Percentiles rank a stretch among this genome's conserved stretches.
Conservation (phyloP, 2,329 filamentous ascomycete species). For the Verticillium alfalfae region DNA sequence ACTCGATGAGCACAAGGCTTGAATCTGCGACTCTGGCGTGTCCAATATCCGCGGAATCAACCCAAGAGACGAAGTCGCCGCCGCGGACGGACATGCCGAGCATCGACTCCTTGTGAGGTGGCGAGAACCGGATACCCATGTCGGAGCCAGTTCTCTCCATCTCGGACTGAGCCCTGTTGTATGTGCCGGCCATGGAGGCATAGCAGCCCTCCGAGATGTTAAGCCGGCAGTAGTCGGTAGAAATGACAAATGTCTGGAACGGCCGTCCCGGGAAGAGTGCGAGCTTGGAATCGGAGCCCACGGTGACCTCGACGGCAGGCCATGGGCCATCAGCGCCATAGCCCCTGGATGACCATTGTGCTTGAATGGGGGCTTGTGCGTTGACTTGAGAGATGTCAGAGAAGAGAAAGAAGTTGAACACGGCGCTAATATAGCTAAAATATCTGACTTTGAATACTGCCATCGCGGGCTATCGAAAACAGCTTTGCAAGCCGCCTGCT, state of each 20-base stretch:
- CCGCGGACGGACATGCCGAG: neutral
- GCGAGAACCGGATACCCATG: conserved; percentile 13
- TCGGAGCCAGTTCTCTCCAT: conserved; percentile 8
- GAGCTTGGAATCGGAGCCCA: conserved; percentile 16
- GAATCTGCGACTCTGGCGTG: conserved; percentile 14
- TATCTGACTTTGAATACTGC: no score
- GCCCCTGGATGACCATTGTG: conserved; percentile 17
- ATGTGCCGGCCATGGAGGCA: conserved; percentile 16
- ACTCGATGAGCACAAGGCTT: conserved; percentile 18
- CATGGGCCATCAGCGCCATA: conserved; percentile 29
- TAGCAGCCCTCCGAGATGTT: conserved; percentile 16
- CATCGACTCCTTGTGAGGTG: neutral
- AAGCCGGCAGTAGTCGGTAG: conserved; percentile 19
- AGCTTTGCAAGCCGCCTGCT: neutral
- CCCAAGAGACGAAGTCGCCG: neutral
- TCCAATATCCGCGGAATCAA: neutral
- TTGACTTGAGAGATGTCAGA: neutral
- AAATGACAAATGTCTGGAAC: conserved; percentile 19
- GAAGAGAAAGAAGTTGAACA: neutral
- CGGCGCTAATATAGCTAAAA: neutral
- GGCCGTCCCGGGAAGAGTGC: conserved; percentile 22
- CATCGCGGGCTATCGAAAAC: neutral
- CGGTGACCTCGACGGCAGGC: conserved; percentile 19
- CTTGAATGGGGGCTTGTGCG: conserved; percentile 11
- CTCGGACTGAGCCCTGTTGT: conserved; percentile 12